A percentile compares a stretch with the other conserved stretches of the same genome.
phyloP scores from a whole-genome alignment of 208 protist species.

The Strigomonas culicis region DNA sequence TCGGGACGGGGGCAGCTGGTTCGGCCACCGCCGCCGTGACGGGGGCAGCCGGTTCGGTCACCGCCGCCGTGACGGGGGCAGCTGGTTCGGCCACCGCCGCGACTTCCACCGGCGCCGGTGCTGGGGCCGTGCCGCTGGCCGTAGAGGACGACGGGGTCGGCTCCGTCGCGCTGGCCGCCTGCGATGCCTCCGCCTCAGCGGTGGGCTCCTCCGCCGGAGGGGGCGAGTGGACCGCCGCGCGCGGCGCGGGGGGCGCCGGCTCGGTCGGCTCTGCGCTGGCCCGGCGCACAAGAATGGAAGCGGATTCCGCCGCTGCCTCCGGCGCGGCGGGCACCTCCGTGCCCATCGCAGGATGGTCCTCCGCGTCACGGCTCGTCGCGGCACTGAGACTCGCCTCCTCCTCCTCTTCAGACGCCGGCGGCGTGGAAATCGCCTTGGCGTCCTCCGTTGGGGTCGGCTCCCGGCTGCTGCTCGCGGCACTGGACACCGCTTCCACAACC shows the following conservation, averaged over 20 bases:
- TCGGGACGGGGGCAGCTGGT: neutral
- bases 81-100: neutral
- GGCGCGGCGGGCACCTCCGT: conserved; percentile 16
- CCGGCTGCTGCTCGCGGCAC: neutral
- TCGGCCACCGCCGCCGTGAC: neutral
- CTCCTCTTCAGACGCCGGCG: too few species aligned
- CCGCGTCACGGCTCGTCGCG: neutral
- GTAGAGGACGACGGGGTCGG: neutral
- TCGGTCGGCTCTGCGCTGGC: neutral
- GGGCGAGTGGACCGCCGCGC: conserved; percentile 27
- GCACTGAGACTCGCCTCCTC: too few species aligned
- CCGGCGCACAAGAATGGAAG: conserved; percentile 31
- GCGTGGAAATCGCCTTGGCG: too few species aligned
- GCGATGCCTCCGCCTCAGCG: conserved; percentile 6
- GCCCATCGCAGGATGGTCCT: neutral
- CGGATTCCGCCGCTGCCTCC: conserved; percentile 16
- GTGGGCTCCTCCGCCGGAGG: conserved; percentile 2
- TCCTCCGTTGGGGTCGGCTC: too few species aligned
- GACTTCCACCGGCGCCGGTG: too few species aligned
- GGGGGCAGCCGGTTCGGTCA: neutral
- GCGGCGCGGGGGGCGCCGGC: conserved; percentile 13
- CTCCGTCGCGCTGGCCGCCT: neutral
- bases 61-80: neutral
- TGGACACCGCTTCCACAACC: neutral
- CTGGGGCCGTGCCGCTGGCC: neutral